Percentiles rank a stretch among this genome's conserved stretches.
Conservation (phyloP, 192 early-diverging fungal genomes). For the Entomortierella chlamydospora region DNA sequence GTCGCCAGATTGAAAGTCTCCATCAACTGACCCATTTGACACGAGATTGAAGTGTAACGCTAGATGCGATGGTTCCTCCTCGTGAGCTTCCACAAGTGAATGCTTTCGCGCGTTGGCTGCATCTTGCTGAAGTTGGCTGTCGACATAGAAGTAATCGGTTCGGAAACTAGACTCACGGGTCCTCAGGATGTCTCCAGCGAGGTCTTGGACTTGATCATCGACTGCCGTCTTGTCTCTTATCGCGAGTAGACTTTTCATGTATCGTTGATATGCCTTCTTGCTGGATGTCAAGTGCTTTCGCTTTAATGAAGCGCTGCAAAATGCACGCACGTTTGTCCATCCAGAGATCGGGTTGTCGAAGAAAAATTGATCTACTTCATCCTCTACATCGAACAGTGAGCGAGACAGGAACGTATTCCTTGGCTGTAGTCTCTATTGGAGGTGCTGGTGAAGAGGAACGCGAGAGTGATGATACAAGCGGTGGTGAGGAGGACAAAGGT, state of each 20-base stretch:
- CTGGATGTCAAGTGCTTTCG: neutral
- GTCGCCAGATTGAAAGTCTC: neutral
- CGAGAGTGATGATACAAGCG: too few species aligned
- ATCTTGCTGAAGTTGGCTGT: neutral
- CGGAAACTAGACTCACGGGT: constrained; percentile 3
- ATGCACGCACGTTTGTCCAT: constrained; percentile 6
- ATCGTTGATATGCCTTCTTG: constrained; percentile 6
- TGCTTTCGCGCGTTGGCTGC: neutral
- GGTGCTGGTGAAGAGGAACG: too few species aligned
- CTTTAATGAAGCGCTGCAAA: constrained; percentile 5
- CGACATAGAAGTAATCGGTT: neutral
- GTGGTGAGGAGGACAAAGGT: too few species aligned
- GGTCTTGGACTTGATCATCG: constrained; percentile 1
- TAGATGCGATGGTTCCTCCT: constrained; percentile 1
- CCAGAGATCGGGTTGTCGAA: constrained; percentile 2
- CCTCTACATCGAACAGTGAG: constrained; percentile 1
- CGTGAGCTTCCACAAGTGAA: neutral
- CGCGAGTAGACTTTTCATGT: neutral
- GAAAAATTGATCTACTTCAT: constrained; percentile 8
- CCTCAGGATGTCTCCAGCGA: neutral
- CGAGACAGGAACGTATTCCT: neutral
- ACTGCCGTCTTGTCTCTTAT: constrained; percentile 2
- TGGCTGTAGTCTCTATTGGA: too few species aligned
- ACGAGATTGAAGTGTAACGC: constrained; percentile 1
- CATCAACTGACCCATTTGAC: neutral